Conservation (phyloP, 352 stramenopile genomes). For the Phytopythium ostracodes region DNA sequence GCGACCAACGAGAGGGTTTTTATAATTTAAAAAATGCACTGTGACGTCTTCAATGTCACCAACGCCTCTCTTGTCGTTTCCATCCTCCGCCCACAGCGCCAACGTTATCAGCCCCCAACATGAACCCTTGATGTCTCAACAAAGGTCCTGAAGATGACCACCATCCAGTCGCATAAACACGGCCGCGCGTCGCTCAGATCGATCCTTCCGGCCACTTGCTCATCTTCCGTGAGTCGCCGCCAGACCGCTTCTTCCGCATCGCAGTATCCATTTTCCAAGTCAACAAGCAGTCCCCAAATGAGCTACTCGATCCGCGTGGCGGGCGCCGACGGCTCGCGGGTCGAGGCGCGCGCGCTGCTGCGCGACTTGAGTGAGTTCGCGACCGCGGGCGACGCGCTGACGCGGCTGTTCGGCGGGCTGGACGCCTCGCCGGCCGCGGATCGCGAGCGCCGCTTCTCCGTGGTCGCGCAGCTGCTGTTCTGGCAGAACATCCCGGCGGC, state of each 20-base stretch:
- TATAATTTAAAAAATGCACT: constrained; percentile 5
- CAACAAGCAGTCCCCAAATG: background rate
- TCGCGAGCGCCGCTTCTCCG: constrained; percentile 10
- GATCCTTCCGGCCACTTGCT: background rate
- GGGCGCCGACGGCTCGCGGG: background rate
- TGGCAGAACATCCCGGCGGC: constrained; percentile 37
- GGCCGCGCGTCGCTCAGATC: background rate
- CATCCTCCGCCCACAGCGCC: too few relatives aligned
- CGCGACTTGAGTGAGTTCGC: constrained; percentile 60
- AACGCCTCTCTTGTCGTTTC: background rate
- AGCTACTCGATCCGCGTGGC: background rate
- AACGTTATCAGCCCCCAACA: too few relatives aligned
- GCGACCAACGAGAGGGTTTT: background rate
- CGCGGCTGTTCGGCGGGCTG: constrained; percentile 40
- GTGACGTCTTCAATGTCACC: constrained; percentile 4
- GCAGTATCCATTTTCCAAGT: background rate
- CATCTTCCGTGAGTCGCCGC: background rate
- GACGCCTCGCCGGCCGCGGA: constrained; percentile 10
- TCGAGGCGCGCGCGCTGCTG: constrained; percentile 32
- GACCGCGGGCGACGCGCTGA: constrained; percentile 36
- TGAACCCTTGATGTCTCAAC: background rate
- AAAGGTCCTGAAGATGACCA: background rate
- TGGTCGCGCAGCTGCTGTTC: constrained; percentile 41
- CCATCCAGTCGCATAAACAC: background rate
- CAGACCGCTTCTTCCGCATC: too few relatives aligned